Evolutionary conservation across 2,329 filamentous ascomycete species (phyloP).

Genomic region (Juglanconis oblonga): DNA sequence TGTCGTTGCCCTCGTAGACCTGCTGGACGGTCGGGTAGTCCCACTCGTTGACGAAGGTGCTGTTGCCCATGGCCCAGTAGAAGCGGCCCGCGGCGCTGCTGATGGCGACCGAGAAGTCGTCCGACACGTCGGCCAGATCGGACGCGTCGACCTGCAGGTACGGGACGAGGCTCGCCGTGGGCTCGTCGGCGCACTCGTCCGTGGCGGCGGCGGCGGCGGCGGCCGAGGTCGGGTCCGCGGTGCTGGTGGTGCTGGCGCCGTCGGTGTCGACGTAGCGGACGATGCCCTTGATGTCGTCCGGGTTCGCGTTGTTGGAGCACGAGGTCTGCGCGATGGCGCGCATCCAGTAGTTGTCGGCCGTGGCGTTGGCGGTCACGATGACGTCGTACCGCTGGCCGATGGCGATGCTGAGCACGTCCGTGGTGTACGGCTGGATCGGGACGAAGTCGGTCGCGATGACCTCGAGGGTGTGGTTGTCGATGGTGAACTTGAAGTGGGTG

Average conservation of each 20-base stretch:
- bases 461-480: slow-evolving; percentile 46
- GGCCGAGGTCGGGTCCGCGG: slow-evolving; percentile 27
- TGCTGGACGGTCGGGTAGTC: slow-evolving; percentile 17
- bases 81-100: not conserved
- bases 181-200: slow-evolving; percentile 19
- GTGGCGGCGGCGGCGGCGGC: not conserved
- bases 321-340: slow-evolving; percentile 18
- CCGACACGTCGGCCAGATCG: not conserved
- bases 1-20: not conserved
- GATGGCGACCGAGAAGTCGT: slow-evolving; percentile 1
- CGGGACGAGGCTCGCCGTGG: slow-evolving; percentile 12
- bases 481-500: slow-evolving; percentile 39
- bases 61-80: slow-evolving; percentile 1
- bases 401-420: slow-evolving; percentile 41
- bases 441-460: slow-evolving; percentile 49
- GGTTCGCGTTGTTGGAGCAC: slow-evolving; percentile 17
- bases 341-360: slow-evolving; percentile 24
- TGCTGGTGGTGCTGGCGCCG: not conserved
- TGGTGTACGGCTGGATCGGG: slow-evolving; percentile 45
- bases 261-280: slow-evolving; percentile 26
- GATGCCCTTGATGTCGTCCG: slow-evolving; percentile 23
- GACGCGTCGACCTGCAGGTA: slow-evolving; percentile 10
- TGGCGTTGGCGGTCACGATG: slow-evolving; percentile 33
- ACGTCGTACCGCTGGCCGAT: slow-evolving; percentile 39
- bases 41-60: slow-evolving; percentile 14